Conservation (phyloP, 2,329 filamentous ascomycete species). For the Stagonosporopsis rhizophila region DNA sequence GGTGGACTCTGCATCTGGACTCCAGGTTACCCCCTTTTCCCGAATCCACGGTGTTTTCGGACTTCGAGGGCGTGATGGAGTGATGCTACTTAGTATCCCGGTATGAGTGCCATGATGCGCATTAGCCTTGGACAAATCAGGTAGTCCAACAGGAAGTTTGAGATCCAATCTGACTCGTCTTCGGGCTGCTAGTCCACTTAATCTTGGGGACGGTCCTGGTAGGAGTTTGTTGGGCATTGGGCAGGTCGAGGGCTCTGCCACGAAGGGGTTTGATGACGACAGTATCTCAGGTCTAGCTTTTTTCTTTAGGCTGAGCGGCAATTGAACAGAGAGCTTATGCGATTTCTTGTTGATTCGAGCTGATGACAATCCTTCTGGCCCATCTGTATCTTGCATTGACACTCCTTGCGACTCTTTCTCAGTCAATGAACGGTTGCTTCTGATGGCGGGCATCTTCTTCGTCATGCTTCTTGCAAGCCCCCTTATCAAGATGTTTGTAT, state of each 20-base stretch:
- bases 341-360: slow-evolving; percentile 8
- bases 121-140: slow-evolving; percentile 30
- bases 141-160: slow-evolving; percentile 30
- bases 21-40: slow-evolving; percentile 23
- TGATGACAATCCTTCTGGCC: background rate
- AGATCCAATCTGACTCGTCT: slow-evolving; percentile 40
- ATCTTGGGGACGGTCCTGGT: slow-evolving; percentile 11
- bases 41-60: slow-evolving; percentile 36
- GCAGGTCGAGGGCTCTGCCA: background rate
- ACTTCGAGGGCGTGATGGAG: slow-evolving; percentile 34
- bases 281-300: background rate
- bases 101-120: slow-evolving; percentile 15
- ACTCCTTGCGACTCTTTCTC: background rate
- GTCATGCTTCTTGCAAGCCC: slow-evolving; percentile 35
- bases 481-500: slow-evolving; percentile 31
- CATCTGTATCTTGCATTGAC: background rate
- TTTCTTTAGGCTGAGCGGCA: slow-evolving; percentile 3
- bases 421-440: background rate
- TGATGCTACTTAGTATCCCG: slow-evolving; percentile 23
- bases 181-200: slow-evolving; percentile 34
- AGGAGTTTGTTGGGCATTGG: background rate
- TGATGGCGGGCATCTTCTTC: slow-evolving; percentile 33
- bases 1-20: background rate
- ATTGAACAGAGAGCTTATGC: slow-evolving; percentile 20
- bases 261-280: slow-evolving; percentile 4